These are phyloP conservation scores for Botrytis deweyae DNA, from an alignment of 2,329 filamentous ascomycete species.

Conservation along the genomic window DNA sequence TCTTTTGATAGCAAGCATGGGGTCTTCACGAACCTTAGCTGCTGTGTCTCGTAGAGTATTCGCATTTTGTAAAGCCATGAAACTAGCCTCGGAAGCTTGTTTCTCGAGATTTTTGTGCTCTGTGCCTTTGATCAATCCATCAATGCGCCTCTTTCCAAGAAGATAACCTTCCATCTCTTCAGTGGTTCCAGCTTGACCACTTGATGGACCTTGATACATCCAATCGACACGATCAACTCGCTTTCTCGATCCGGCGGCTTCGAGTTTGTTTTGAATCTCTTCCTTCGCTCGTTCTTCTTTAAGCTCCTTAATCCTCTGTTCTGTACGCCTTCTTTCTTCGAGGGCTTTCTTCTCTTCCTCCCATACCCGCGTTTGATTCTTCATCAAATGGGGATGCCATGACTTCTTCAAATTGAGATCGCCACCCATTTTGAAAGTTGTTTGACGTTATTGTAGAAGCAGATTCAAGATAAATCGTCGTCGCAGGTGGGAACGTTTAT, in stretches of 20 bases:
- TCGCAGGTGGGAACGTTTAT: neutral
- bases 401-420: conserved; percentile 94
- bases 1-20: conserved; percentile 87
- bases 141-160: conserved; percentile 87
- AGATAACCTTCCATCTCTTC: conserved; percentile 95
- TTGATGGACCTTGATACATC: conserved; percentile 92
- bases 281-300: conserved; percentile 91
- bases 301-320: conserved; percentile 87
- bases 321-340: conserved; percentile 90
- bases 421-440: conserved; percentile 71
- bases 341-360: conserved; percentile 89
- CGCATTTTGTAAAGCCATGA: conserved; percentile 64
- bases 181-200: conserved; percentile 69
- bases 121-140: conserved; percentile 78
- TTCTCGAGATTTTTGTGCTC: conserved; percentile 82
- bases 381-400: conserved; percentile 88
- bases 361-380: conserved; percentile 89
- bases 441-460: conserved; percentile 2
- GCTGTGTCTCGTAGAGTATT: conserved; percentile 78
- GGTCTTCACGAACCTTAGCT: conserved; percentile 85
- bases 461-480: neutral
- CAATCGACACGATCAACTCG: conserved; percentile 85
- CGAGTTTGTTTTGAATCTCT: conserved; percentile 85
- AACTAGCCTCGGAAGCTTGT: conserved; percentile 58
- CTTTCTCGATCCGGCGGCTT: conserved; percentile 81